A percentile compares a stretch with the other conserved stretches of the same genome.
phyloP scores from a whole-genome alignment of 2,329 filamentous ascomycete species.

The Bipolaris victoriae region DNA sequence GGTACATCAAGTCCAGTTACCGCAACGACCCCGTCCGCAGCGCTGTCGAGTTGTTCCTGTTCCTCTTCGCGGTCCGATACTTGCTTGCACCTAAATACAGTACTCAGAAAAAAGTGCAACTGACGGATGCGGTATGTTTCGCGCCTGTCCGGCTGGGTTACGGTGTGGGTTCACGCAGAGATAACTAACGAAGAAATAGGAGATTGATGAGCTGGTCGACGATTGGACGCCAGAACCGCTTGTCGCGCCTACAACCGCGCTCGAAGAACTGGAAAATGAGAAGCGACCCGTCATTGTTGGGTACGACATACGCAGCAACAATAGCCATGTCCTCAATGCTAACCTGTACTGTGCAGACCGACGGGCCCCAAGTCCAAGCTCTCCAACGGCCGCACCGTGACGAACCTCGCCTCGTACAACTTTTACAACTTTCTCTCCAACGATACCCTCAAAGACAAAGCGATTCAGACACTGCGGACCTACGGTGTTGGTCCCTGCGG shows the following conservation, averaged over 20 bases:
- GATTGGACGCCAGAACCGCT: slow-evolving; percentile 96
- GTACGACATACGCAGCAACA: slow-evolving; percentile 55
- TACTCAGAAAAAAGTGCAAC: slow-evolving; percentile 84
- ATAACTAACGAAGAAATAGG: slow-evolving; percentile 54
- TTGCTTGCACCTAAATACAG: slow-evolving; percentile 90
- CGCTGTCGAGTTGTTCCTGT: slow-evolving; percentile 88
- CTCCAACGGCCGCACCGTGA: slow-evolving; percentile 85
- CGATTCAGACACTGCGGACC: slow-evolving; percentile 88
- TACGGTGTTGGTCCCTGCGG: slow-evolving; percentile 98
- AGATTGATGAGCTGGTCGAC: slow-evolving; percentile 95
- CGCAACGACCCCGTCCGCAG: slow-evolving; percentile 95
- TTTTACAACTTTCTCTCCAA: slow-evolving; percentile 97
- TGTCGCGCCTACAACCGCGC: slow-evolving; percentile 72
- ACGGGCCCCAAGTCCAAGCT: slow-evolving; percentile 91
- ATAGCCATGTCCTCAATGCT: slow-evolving; percentile 10
- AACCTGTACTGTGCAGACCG: slow-evolving; percentile 61
- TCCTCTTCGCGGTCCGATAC: slow-evolving; percentile 95
- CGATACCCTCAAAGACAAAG: slow-evolving; percentile 91
- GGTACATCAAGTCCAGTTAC: slow-evolving; percentile 96
- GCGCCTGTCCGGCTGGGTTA: neutral
- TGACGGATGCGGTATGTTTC: slow-evolving; percentile 74
- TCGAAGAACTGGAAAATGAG: slow-evolving; percentile 84
- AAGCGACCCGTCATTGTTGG: slow-evolving; percentile 87
- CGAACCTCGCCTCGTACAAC: slow-evolving; percentile 93
- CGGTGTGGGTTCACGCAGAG: neutral